A percentile compares a stretch with the other conserved stretches of the same genome.
Conservation (phyloP, 1,139 yeast species). For the Dujonia santamariae region DNA sequence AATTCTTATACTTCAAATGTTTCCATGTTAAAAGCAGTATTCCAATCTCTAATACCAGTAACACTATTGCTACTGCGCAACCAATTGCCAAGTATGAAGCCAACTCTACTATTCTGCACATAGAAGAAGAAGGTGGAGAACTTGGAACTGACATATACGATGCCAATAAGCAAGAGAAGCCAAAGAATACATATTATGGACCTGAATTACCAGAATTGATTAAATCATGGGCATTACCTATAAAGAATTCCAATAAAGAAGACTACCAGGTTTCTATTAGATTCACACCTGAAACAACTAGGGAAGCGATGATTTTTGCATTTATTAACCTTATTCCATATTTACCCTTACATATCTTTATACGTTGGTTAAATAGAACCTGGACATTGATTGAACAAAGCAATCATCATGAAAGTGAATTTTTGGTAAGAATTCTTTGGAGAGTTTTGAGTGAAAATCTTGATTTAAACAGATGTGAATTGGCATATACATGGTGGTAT, state of each 20-base stretch:
- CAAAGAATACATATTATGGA: slow-evolving; percentile 21
- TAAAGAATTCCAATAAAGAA: too few species aligned
- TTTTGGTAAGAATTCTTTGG: slow-evolving; percentile 34
- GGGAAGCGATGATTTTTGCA: slow-evolving; percentile 51
- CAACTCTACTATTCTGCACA: slow-evolving; percentile 31
- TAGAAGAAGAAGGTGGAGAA: slow-evolving; percentile 20
- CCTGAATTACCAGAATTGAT: slow-evolving; percentile 16
- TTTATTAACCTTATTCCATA: slow-evolving; percentile 56
- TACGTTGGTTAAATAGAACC: slow-evolving; percentile 47
- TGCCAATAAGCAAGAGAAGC: slow-evolving; percentile 32
- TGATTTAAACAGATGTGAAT: slow-evolving; percentile 57
- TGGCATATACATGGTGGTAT: slow-evolving; percentile 72
- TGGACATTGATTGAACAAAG: slow-evolving; percentile 40
- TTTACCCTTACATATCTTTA: slow-evolving; percentile 42
- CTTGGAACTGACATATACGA: slow-evolving; percentile 21
- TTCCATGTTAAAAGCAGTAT: slow-evolving; percentile 29
- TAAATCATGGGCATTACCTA: too few species aligned
- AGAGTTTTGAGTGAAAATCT: slow-evolving; percentile 43
- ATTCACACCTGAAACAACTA: slow-evolving; percentile 36
- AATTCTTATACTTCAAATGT: slow-evolving; percentile 38
- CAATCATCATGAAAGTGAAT: slow-evolving; percentile 30
- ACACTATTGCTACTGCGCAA: slow-evolving; percentile 33
- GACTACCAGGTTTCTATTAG: too few species aligned
- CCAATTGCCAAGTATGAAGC: slow-evolving; percentile 39
- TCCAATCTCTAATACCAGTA: slow-evolving; percentile 15